Evolutionary conservation across 2,329 filamentous ascomycete species (phyloP), one percentile per base, ranked within the genome.

Genomic region (Purpureocillium takamizusanense): DNA sequence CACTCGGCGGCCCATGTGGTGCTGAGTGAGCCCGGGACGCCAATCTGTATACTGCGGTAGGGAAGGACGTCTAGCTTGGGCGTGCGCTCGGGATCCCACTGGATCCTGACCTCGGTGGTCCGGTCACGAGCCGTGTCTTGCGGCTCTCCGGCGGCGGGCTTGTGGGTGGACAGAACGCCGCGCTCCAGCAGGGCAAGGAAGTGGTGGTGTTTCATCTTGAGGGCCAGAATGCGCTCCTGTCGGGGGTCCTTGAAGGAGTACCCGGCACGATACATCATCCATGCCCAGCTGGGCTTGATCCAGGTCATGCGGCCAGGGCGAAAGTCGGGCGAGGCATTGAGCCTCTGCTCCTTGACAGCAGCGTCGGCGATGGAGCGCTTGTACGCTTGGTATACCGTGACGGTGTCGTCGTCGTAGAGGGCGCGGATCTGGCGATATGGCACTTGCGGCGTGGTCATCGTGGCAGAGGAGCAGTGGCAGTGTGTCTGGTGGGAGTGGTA

Each of bases 341-440:
- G 67, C 8, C 59, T 67, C 47, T 79, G 74, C 2, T 57, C 39
- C 3, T 55, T 37, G 7, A 80, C 61, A 5, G 76, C 76, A 4
- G 71, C 60, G 12, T 56, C 44, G 13, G 76, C 75, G 49, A 80
- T 81, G 31, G 57, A 47, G 15, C 55, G 30, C 18, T 64, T 66
- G 56, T 80, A 81, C 16, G 76, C 77, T 56, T 81, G 76, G 54
- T 81, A 81, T 40, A 81, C 66, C 4, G 72, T 78, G 44, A 81
- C 72, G 21, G 68, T 74, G 2, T 63, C 46, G 7, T 59, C 47
- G 43, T 72, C 66, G 51, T 70, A 69, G 13, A 50, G 42, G 12
- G 74, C 74, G 28, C 75, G 70, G 42, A 78, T 73, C 42, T 75
- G 66, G 37, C 68, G 66, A 47, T 64, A 65, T 18, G 56, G 64